These are phyloP conservation scores for Saprolegnia parasitica DNA, from an alignment of 352 stramenopile genomes.

Conservation along the genomic window DNA sequence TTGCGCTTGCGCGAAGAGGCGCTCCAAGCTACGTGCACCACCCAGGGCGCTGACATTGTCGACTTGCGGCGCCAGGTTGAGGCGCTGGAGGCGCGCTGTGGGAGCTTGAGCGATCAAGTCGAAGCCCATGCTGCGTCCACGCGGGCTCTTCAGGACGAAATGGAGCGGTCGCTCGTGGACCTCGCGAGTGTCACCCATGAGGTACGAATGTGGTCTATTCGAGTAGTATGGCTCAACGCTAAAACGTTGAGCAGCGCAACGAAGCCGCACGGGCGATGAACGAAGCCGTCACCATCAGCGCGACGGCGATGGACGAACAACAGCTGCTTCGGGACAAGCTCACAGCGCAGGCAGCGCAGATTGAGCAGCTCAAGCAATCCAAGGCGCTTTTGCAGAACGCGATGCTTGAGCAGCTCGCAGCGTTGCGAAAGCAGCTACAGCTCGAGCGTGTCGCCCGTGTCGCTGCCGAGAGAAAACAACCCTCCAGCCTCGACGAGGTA, in stretches of 20 bases:
- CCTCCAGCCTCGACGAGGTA: neutral
- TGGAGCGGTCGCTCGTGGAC: slow-evolving; percentile 64
- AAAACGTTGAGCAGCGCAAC: slow-evolving; percentile 43
- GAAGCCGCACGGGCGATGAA: slow-evolving; percentile 78
- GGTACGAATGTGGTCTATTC: slow-evolving; percentile 19
- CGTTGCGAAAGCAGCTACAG: slow-evolving; percentile 71
- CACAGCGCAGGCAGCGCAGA: slow-evolving; percentile 54
- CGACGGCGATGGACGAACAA: slow-evolving; percentile 73
- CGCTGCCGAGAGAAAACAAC: slow-evolving; percentile 55
- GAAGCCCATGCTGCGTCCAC: slow-evolving; percentile 47
- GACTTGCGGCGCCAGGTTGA: neutral
- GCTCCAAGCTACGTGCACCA: neutral
- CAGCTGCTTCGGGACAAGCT: slow-evolving; percentile 56
- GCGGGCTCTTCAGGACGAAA: slow-evolving; percentile 45
- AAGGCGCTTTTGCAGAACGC: slow-evolving; percentile 76
- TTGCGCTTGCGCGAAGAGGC: neutral
- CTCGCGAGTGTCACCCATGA: slow-evolving; percentile 51
- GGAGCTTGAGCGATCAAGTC: neutral
- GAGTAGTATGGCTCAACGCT: neutral
- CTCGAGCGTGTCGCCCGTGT: slow-evolving; percentile 61
- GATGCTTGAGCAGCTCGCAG: slow-evolving; percentile 77
- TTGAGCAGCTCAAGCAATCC: slow-evolving; percentile 70
- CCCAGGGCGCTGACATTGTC: neutral
- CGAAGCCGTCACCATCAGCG: slow-evolving; percentile 76
- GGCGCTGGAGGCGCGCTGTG: neutral